These are phyloP conservation scores for Ceratocystiopsis brevicomis DNA, from an alignment of 2,329 filamentous ascomycete species.

Conservation along the genomic window DNA sequence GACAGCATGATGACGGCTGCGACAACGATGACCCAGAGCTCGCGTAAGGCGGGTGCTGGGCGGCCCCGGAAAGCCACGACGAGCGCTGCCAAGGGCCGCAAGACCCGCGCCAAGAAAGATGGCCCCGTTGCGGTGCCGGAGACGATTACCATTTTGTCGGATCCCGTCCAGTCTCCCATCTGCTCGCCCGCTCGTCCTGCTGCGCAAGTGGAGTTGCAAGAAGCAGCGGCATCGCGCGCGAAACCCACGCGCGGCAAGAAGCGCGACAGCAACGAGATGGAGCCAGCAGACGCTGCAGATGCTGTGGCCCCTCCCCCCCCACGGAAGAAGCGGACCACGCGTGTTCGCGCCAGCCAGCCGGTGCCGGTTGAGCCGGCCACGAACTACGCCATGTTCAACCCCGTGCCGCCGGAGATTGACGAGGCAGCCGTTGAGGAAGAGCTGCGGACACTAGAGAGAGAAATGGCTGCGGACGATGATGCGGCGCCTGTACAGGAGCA, in stretches of 20 bases:
- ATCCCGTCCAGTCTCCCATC: background rate
- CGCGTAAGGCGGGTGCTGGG: conserved; percentile 25
- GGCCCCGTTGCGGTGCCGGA: conserved; percentile 29
- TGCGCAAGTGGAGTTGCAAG: background rate
- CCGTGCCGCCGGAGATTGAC: conserved; percentile 23
- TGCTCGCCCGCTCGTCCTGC: conserved; percentile 15
- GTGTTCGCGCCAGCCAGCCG: conserved; percentile 25
- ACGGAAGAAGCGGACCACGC: conserved; percentile 42
- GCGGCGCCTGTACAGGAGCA: conserved; percentile 11
- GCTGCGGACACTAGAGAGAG: conserved; percentile 26
- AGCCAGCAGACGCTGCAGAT: conserved; percentile 24
- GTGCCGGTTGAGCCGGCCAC: conserved; percentile 10
- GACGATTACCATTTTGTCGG: background rate
- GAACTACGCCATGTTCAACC: conserved; percentile 35
- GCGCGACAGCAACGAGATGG: conserved; percentile 39
- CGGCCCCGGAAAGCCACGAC: conserved; percentile 36
- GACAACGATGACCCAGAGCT: conserved; percentile 38
- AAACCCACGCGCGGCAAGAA: conserved; percentile 33
- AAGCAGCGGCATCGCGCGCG: too few species aligned
- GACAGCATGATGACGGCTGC: conserved; percentile 41
- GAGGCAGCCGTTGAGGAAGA: conserved; percentile 33
- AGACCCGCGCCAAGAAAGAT: conserved; percentile 33
- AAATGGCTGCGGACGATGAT: conserved; percentile 21
- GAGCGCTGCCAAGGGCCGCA: conserved; percentile 21
- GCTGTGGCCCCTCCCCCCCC: conserved; percentile 28